Evolutionary conservation across 164 flowering plant genomes (phyloP).

Genomic region (Brasenia schreberi): DNA sequence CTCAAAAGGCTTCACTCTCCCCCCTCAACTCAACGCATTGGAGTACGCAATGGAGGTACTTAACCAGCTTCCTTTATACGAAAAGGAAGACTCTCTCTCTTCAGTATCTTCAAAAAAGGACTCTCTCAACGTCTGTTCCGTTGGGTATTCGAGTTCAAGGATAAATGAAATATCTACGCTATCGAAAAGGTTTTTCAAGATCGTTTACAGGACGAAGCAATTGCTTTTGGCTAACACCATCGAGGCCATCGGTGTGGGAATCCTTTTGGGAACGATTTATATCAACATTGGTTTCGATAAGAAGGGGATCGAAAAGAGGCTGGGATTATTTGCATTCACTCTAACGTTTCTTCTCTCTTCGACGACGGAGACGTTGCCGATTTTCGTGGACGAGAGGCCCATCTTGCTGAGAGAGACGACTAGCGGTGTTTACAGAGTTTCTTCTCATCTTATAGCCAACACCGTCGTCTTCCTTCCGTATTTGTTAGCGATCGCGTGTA

Average conservation of each 20-base stretch:
- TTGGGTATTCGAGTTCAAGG: slow-evolving; percentile 50
- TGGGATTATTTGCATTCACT: slow-evolving; percentile 93
- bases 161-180: slow-evolving; percentile 43
- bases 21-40: slow-evolving; percentile 78
- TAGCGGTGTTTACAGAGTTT: slow-evolving; percentile 72
- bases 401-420: slow-evolving; percentile 72
- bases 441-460: slow-evolving; percentile 76
- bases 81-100: neutral
- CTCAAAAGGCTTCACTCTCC: slow-evolving; percentile 52
- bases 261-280: slow-evolving; percentile 81
- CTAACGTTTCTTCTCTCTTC: slow-evolving; percentile 93
- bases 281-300: slow-evolving; percentile 60
- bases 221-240: slow-evolving; percentile 65
- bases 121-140: neutral
- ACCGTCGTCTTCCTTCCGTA: slow-evolving; percentile 87
- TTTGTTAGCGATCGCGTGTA: slow-evolving; percentile 46
- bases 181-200: slow-evolving; percentile 66
- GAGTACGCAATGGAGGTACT: slow-evolving; percentile 90
- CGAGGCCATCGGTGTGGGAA: slow-evolving; percentile 73
- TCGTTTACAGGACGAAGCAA: slow-evolving; percentile 78
- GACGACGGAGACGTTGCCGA: slow-evolving; percentile 86
- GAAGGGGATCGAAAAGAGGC: slow-evolving; percentile 67
- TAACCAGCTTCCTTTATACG: slow-evolving; percentile 21
- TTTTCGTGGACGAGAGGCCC: slow-evolving; percentile 80
- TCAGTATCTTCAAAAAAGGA: slow-evolving; percentile 6